phyloP scores from a whole-genome alignment of 202 grass and related monocot species.

The Elaeis oleifera region DNA sequence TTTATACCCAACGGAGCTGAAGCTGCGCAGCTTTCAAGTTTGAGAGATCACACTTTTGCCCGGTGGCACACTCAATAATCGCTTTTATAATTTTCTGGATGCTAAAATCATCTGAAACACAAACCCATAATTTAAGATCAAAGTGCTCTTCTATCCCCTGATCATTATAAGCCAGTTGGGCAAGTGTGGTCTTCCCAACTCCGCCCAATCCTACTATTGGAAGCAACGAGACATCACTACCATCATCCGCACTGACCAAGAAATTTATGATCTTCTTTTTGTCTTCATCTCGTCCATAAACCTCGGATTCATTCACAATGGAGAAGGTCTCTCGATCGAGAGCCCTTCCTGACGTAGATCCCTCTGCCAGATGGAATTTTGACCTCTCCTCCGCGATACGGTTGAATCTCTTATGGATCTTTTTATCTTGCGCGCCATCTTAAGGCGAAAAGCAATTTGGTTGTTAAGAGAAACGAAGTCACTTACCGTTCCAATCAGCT shows the following conservation, averaged over 20 bases:
- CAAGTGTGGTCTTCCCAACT: slow-evolving; percentile 32
- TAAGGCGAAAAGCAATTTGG: no score
- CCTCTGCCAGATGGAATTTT: no score
- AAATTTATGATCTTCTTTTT: slow-evolving; percentile 7
- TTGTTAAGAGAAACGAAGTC: no score
- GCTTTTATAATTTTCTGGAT: neutral
- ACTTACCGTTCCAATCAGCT: no score
- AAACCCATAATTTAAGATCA: slow-evolving; percentile 31
- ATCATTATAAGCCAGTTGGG: slow-evolving; percentile 22
- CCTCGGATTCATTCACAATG: slow-evolving; percentile 3
- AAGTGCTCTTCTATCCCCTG: neutral
- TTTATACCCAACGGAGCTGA: no score
- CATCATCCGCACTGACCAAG: neutral
- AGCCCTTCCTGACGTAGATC: no score
- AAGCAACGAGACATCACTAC: neutral
- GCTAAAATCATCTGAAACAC: slow-evolving; percentile 29
- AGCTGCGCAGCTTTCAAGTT: no score
- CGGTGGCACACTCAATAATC: slow-evolving; percentile 1
- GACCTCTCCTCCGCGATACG: no score
- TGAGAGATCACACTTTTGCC: neutral
- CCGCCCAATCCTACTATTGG: slow-evolving; percentile 34
- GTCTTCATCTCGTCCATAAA: slow-evolving; percentile 9
- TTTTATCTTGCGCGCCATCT: no score
- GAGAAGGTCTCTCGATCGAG: neutral
- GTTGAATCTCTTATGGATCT: no score